Evolutionary conservation across 2,329 filamentous ascomycete species (phyloP).

Genomic region (Zelopaecilomyces penicillatus): DNA sequence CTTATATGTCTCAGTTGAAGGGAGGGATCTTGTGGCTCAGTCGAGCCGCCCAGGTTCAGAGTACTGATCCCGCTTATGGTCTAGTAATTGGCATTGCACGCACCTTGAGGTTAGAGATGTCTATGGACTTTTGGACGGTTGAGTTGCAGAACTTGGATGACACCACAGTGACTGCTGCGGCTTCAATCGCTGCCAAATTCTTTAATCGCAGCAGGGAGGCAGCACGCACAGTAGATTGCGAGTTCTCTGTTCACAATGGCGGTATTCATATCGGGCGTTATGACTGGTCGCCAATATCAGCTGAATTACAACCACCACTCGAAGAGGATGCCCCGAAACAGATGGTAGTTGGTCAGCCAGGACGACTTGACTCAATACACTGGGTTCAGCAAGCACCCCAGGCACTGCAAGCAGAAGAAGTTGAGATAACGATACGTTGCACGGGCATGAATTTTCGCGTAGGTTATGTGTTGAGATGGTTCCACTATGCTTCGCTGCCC

Average conservation of each 20-base stretch:
- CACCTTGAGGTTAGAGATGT: constrained; percentile 1
- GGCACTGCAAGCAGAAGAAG: background rate
- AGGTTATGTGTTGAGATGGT: background rate
- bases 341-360: background rate
- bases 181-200: background rate
- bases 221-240: background rate
- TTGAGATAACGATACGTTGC: constrained; percentile 1
- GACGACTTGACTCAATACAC: background rate
- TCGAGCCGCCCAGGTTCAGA: background rate
- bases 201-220: background rate
- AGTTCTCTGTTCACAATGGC: background rate
- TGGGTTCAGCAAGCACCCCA: background rate
- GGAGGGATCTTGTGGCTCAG: background rate
- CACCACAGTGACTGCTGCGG: background rate
- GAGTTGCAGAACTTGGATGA: background rate
- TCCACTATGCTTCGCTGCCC: background rate
- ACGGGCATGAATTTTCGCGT: constrained; percentile 5
- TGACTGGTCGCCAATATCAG: background rate
- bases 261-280: background rate
- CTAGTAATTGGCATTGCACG: constrained; percentile 1
- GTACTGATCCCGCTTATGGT: background rate
- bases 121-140: background rate
- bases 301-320: background rate
- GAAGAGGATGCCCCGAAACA: background rate
- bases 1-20: background rate